Base-by-base conservation (phyloP, 2,329 filamentous ascomycete species). In the Capronia americana region DNA sequence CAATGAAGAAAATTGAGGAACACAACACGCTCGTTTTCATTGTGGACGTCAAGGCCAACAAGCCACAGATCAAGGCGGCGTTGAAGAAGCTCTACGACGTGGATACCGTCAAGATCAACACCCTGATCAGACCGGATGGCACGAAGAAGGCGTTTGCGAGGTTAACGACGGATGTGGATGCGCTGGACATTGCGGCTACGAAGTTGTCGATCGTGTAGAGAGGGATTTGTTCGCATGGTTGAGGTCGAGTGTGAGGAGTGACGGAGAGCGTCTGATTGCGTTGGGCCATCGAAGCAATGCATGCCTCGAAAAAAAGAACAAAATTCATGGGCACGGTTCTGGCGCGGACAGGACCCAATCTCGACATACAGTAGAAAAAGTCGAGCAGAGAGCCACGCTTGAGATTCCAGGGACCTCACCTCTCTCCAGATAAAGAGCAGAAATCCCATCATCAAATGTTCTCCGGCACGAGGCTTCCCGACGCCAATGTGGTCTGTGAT, bases 1-100 rank as follows among this genome's bases (percentile, higher is more conserved):
- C 96, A 79, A 98, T 99, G 94, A 99, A 99, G 92, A 97, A 97
- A 91, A 97, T 99, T 77, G 95, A 99, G 88, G 95, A 99, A 91
- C 93, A 99, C 90, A 99, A 99, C 89, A 99, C 95, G 75, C 89
- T 99, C 61, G 92, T 96, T 80, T 97, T 97, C 88, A 96, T 97
- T 76, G 92, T 96, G 79, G 91, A 97, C 76, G 85, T 94, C 83
- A 96, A 96, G 90, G 90, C 94, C 83, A 99, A 99, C 90, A 99
- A 99, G 92, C 90, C 93, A 81, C 95, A 99, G 87, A 99, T 99
- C 86, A 97, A 97, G 89, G 87, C 89, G 78, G 92, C 94, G 72
- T 86, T 99, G 75, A 99, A 98, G 93, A 97, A 95, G 90, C 90
- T 98, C 75, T 99, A 99, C 84, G 95, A 98, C 82, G 95, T 99